Base-by-base conservation (phyloP, 352 stramenopile genomes). In the Phytophthora megakarya region DNA sequence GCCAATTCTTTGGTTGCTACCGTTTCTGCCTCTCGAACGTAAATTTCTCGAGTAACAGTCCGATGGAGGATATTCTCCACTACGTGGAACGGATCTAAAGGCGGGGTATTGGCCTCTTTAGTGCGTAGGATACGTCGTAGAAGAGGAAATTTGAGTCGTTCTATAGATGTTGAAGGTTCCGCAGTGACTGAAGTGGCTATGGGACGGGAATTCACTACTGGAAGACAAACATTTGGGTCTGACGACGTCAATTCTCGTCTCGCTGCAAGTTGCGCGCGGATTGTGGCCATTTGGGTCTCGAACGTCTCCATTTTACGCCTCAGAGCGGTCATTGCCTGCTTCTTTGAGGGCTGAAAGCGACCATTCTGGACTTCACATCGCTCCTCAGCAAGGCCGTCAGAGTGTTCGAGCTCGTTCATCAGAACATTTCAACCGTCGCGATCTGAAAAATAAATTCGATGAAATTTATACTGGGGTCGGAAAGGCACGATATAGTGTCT, bases 251-350 rank as follows among this genome's bases (percentile, higher is more conserved):
- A 40, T 23, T 62, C 58, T 10, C 45, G 61, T 16, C 76, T 62
- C 9, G 60, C 67, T 19, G 67, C 69, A 3, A 90, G 50, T 32
- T 72, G 58, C 10, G 49, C 59, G 9, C 75, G 76, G 53, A 90
- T 88, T 8, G 45, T 67, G 8, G 72, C 57, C 26, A 88, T 51
- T n/a, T 73, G 73, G 16, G 72, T 67, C 16, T 72, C 61, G 50
- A 90, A 84, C 12, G 46, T 68, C 44, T 85, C 68, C 43, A 84
- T 78, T 46, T 80, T 82, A 39, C 47, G 56, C 18, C 57, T 54
- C 25, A 57, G 25, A 37, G 47, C 40, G 3, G 28, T 25, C 12
- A 39, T 15, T 4, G 5, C 25, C 13, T 26, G 32, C 23, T 67
- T 59, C 46, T 49, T 65, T 3, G 30, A 12, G 15, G 45, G 11